These are phyloP conservation scores for Russula sp. DNA, from an alignment of 768 basidiomycete species.

Conservation along the genomic window DNA sequence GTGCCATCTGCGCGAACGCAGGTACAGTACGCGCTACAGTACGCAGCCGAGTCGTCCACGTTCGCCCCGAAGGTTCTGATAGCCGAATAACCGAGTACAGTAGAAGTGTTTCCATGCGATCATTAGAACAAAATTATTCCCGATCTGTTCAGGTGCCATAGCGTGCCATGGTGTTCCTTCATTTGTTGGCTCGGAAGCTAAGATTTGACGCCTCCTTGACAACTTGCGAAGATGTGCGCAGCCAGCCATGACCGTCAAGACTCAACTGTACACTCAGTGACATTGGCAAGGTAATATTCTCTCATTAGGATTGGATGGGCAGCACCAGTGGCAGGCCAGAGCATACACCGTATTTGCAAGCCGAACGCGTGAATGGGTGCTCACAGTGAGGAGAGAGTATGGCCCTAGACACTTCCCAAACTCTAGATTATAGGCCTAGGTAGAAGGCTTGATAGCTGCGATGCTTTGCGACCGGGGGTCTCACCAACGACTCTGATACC, in stretches of 20 bases:
- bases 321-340: not conserved
- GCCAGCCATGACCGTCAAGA: not conserved
- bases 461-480: not conserved
- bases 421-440: not conserved
- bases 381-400: not conserved
- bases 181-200: too few species aligned
- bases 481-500: not conserved
- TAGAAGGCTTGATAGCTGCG: not conserved
- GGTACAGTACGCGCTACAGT: too few species aligned
- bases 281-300: not conserved
- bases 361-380: not conserved
- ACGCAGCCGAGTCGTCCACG: too few species aligned
- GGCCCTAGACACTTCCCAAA: not conserved
- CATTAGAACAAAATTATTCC: not conserved
- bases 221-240: not conserved
- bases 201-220: not conserved
- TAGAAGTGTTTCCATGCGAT: too few species aligned
- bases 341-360: not conserved
- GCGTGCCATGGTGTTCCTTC: not conserved
- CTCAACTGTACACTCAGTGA: too few species aligned
- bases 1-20: too few species aligned
- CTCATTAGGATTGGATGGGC: not conserved
- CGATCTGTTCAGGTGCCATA: constrained; percentile 12
- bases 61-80: too few species aligned
- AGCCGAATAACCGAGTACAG: too few species aligned